phyloP scores from a whole-genome alignment of 257 asterid genomes.

The Primulina huaijiensis region DNA sequence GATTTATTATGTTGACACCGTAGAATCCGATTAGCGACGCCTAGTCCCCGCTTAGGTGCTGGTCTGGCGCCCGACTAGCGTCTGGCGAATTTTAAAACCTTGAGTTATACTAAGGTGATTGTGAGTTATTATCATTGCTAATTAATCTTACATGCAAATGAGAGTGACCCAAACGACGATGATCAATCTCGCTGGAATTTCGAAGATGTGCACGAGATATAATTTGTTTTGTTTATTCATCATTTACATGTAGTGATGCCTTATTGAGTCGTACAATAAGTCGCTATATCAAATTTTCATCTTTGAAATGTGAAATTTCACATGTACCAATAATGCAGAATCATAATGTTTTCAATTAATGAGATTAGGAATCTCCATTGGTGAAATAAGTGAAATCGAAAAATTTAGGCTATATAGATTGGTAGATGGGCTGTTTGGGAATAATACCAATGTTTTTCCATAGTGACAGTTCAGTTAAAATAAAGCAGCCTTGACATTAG shows the following conservation, averaged over 20 bases:
- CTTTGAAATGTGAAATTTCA: background rate
- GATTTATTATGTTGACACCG: no score
- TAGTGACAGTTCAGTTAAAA: background rate
- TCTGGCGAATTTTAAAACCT: no score
- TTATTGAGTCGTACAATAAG: background rate
- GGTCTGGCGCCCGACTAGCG: no score
- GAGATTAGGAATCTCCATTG: background rate
- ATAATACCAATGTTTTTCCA: background rate
- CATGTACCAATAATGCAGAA: background rate
- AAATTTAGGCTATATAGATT: background rate
- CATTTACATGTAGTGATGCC: background rate
- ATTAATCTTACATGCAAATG: background rate
- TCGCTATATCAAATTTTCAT: background rate
- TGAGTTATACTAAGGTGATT: no score
- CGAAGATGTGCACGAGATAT: background rate
- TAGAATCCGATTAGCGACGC: no score
- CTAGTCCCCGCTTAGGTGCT: no score
- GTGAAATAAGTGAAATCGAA: background rate
- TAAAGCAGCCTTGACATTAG: background rate
- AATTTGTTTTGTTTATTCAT: background rate
- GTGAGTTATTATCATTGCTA: background rate
- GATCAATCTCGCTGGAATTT: background rate
- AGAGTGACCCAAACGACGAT: background rate
- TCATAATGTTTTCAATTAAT: background rate
- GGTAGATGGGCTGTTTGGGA: background rate